These are phyloP conservation scores for Hippophae tibetana DNA, from an alignment of 306 rosid species.

Conservation along the genomic window DNA sequence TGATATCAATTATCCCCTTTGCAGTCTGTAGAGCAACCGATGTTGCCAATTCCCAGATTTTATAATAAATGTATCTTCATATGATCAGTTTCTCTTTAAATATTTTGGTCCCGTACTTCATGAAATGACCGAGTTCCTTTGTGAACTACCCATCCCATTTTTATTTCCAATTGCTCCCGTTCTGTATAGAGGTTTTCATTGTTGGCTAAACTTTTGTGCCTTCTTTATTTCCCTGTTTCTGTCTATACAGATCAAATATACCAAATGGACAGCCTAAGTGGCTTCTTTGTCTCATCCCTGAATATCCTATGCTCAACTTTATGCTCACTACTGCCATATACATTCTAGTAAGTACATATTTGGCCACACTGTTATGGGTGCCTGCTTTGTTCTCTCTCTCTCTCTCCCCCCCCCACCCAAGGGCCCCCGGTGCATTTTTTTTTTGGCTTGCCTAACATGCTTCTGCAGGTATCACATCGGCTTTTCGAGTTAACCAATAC, in stretches of 20 bases:
- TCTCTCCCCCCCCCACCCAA: background rate
- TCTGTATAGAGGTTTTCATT: no score
- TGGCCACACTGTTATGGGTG: constrained; percentile 13
- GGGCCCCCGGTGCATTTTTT: constrained; percentile 1
- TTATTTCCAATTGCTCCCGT: no score
- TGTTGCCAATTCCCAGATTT: no score
- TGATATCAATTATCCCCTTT: background rate
- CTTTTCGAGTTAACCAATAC: constrained; percentile 86
- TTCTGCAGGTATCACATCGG: constrained; percentile 72
- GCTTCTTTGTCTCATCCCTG: constrained; percentile 95
- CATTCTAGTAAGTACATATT: constrained; percentile 49
- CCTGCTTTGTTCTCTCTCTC: constrained; percentile 8
- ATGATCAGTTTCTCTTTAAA: no score
- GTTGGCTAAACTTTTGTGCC: no score
- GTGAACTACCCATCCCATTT: no score
- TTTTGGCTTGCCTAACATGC: constrained; percentile 22
- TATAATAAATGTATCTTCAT: no score
- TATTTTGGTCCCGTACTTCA: no score
- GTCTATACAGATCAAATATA: constrained; percentile 57
- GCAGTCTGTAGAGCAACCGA: no score
- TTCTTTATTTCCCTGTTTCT: constrained; percentile 14
- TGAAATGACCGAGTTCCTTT: no score
- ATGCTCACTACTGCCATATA: constrained; percentile 88
- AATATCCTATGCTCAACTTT: constrained; percentile 88
- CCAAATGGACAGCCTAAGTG: constrained; percentile 98